phyloP scores from a whole-genome alignment of 2,329 filamentous ascomycete genomes.

The Mariannaea elegans region DNA sequence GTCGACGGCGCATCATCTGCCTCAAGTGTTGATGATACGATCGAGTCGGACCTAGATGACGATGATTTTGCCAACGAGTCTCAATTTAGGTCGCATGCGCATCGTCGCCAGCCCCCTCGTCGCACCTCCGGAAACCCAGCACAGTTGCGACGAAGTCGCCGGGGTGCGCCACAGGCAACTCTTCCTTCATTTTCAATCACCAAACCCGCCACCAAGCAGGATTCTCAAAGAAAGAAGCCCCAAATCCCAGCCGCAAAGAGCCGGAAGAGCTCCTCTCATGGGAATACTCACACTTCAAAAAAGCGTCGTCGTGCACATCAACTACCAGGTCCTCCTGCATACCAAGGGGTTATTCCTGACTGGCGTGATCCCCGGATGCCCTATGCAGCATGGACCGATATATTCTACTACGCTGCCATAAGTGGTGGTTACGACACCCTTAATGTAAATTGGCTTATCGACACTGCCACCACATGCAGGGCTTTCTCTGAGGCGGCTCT shows the following conservation, averaged over 20 bases:
- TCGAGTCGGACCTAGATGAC: slow-evolving; percentile 26
- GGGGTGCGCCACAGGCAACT: slow-evolving; percentile 28
- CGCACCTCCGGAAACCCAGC: neutral
- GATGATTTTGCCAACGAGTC: slow-evolving; percentile 6
- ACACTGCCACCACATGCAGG: slow-evolving; percentile 69
- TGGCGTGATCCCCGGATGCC: slow-evolving; percentile 67
- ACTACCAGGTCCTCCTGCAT: slow-evolving; percentile 12
- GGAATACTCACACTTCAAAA: slow-evolving; percentile 24
- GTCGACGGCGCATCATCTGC: slow-evolving; percentile 25
- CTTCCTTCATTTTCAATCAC: slow-evolving; percentile 11
- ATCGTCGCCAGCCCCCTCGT: slow-evolving; percentile 12
- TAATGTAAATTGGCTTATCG: slow-evolving; percentile 70
- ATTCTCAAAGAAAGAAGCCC: neutral
- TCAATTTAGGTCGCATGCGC: slow-evolving; percentile 15
- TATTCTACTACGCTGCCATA: slow-evolving; percentile 74
- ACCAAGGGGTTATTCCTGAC: slow-evolving; percentile 52
- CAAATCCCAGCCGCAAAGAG: slow-evolving; percentile 23
- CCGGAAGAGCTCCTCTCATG: slow-evolving; percentile 20
- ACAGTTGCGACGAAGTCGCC: slow-evolving; percentile 10
- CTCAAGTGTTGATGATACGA: slow-evolving; percentile 8
- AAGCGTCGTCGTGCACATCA: slow-evolving; percentile 29
- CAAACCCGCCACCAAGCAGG: neutral
- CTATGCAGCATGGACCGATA: slow-evolving; percentile 73
- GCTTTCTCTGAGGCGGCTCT: slow-evolving; percentile 77
- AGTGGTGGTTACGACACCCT: slow-evolving; percentile 51